Conservation (phyloP, 192 early-diverging fungal species). For the Chytriomyces sp. region DNA sequence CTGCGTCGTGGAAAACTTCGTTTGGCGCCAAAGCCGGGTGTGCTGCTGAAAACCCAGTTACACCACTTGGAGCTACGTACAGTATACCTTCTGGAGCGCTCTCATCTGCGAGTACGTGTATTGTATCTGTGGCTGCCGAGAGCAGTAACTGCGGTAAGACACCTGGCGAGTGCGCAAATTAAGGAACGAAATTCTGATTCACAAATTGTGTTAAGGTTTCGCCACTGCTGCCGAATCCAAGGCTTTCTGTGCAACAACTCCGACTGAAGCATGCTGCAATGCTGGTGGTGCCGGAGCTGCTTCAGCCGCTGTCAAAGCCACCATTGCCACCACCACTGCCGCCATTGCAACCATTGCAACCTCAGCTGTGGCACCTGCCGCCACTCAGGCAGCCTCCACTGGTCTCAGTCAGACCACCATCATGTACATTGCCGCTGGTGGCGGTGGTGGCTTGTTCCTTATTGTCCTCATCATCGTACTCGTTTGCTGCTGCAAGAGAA, state of each 20-base stretch:
- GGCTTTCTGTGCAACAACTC: slow-evolving; percentile 2
- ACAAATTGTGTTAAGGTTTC: neutral
- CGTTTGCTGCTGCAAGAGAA: slow-evolving; percentile 1
- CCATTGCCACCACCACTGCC: neutral
- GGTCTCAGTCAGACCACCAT: neutral
- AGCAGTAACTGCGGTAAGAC: slow-evolving; percentile 7
- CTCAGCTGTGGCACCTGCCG: neutral
- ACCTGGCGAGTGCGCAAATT: neutral
- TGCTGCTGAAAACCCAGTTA: neutral
- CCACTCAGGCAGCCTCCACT: neutral
- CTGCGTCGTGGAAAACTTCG: neutral
- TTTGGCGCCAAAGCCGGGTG: neutral
- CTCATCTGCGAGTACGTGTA: too few species aligned
- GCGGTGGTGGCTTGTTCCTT: slow-evolving; percentile 4
- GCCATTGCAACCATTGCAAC: neutral
- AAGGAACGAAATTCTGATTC: neutral
- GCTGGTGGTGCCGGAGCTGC: neutral
- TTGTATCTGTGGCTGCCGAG: neutral
- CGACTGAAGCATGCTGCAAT: neutral
- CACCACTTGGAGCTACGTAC: too few species aligned
- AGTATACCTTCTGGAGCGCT: too few species aligned
- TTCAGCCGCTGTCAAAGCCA: neutral
- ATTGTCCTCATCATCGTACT: slow-evolving; percentile 2
- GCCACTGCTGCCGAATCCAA: slow-evolving; percentile 8
- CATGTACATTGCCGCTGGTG: slow-evolving; percentile 4